Percentiles rank a stretch among this genome's conserved stretches.
Conservation (phyloP, 164 flowering plant species). For the Paratinospora sagittata region DNA sequence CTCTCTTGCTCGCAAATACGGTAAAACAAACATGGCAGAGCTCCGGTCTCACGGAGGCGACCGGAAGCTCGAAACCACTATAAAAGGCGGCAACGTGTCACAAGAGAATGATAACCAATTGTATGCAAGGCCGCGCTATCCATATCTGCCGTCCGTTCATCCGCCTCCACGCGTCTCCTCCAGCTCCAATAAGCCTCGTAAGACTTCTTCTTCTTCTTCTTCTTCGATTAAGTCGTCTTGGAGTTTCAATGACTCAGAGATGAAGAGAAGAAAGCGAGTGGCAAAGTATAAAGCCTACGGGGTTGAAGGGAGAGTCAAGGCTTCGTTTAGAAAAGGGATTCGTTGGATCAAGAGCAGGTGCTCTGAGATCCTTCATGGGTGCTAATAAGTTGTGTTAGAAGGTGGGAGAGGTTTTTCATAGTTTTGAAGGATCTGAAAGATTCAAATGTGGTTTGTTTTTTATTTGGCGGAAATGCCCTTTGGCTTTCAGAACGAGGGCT, state of each 20-base stretch:
- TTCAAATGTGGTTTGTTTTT: too few species aligned
- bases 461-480: too few species aligned
- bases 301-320: slow-evolving; percentile 67
- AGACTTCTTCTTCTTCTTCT: slow-evolving; percentile 9
- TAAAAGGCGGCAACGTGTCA: background rate
- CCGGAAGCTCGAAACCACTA: slow-evolving; percentile 6
- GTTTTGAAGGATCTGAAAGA: too few species aligned
- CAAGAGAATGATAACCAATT: background rate
- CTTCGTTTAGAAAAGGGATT: slow-evolving; percentile 49
- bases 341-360: slow-evolving; percentile 82
- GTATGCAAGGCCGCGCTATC: background rate
- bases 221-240: slow-evolving; percentile 30
- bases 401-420: too few species aligned
- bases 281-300: slow-evolving; percentile 57
- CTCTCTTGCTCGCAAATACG: background rate
- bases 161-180: too few species aligned
- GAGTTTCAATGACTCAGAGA: slow-evolving; percentile 60
- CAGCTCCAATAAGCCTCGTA: too few species aligned
- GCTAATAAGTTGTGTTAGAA: too few species aligned
- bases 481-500: too few species aligned
- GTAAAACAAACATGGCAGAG: slow-evolving; percentile 8
- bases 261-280: slow-evolving; percentile 62
- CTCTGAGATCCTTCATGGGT: slow-evolving; percentile 55
- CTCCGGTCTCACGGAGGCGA: slow-evolving; percentile 5
- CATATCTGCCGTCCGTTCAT: too few species aligned